A percentile compares a stretch with the other conserved stretches of the same genome.
Conservation (phyloP, 169 alveolate genomes). For the Babesia bovis region DNA sequence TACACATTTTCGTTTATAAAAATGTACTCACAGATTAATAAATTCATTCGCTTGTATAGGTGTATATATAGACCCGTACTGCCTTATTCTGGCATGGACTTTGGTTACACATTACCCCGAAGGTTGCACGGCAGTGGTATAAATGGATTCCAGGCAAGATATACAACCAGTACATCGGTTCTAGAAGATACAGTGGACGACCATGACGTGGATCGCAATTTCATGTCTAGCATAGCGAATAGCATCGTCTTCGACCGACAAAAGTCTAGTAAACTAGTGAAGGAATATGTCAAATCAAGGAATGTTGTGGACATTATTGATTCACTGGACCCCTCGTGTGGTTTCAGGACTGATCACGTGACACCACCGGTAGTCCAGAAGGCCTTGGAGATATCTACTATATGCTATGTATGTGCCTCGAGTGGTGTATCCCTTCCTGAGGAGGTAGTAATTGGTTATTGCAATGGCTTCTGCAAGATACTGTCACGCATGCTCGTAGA, state of each 20-base stretch:
- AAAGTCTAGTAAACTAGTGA: constrained; percentile 4
- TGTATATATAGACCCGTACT: no score
- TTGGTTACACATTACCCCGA: no score
- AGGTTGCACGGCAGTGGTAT: no score
- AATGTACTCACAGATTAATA: no score
- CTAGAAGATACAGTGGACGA: no score
- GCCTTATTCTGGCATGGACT: no score
- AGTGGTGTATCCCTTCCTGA: constrained; percentile 3
- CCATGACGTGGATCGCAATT: no score
- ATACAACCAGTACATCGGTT: no score
- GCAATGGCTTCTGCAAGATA: neutral
- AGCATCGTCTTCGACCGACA: constrained; percentile 34
- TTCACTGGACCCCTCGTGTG: constrained; percentile 5
- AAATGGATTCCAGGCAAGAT: no score
- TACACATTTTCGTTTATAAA: no score
- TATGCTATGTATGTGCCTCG: neutral
- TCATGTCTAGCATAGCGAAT: constrained; percentile 3
- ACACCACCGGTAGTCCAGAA: neutral
- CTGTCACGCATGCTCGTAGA: constrained; percentile 4
- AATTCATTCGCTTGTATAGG: no score
- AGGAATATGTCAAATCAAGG: neutral
- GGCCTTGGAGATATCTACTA: neutral
- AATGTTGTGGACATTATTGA: constrained; percentile 3
- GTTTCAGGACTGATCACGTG: neutral
- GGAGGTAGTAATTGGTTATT: constrained; percentile 9